These are phyloP conservation scores for Salix caprea DNA, from an alignment of 345 rosid genomes.

Conservation along the genomic window DNA sequence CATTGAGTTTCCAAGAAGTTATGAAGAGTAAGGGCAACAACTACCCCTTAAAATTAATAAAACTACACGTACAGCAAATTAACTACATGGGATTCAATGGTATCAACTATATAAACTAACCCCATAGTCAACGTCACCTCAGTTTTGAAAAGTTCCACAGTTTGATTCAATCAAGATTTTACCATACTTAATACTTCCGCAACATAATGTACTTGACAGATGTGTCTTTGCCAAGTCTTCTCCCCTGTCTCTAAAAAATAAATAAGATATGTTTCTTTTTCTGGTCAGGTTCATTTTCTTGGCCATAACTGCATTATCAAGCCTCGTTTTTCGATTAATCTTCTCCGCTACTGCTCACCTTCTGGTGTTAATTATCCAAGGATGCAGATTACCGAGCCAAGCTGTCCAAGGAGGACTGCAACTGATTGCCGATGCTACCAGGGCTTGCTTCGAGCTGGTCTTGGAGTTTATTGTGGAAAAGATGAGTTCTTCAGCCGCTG, in stretches of 20 bases:
- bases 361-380: conserved; percentile 29
- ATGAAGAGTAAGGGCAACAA: conserved; percentile 22
- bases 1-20: conserved; percentile 9
- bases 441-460: conserved; percentile 14
- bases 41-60: neutral
- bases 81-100: conserved; percentile 6
- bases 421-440: conserved; percentile 25
- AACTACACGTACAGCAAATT: conserved; percentile 1
- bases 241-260: neutral
- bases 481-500: conserved; percentile 19
- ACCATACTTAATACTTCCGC: neutral
- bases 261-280: conserved; percentile 19
- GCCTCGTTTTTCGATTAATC: conserved; percentile 24
- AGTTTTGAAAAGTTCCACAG: neutral
- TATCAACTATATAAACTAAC: conserved; percentile 6
- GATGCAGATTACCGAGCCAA: conserved; percentile 27
- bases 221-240: conserved; percentile 1
- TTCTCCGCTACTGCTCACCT: conserved; percentile 18
- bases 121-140: neutral
- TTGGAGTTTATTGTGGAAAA: conserved; percentile 20
- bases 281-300: conserved; percentile 27
- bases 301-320: conserved; percentile 13
- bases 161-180: neutral
- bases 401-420: conserved; percentile 31
- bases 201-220: neutral